Percentiles rank a stretch among this genome's conserved stretches.
phyloP scores from a whole-genome alignment of 768 basidiomycete species.

The Amanita muscaria region DNA sequence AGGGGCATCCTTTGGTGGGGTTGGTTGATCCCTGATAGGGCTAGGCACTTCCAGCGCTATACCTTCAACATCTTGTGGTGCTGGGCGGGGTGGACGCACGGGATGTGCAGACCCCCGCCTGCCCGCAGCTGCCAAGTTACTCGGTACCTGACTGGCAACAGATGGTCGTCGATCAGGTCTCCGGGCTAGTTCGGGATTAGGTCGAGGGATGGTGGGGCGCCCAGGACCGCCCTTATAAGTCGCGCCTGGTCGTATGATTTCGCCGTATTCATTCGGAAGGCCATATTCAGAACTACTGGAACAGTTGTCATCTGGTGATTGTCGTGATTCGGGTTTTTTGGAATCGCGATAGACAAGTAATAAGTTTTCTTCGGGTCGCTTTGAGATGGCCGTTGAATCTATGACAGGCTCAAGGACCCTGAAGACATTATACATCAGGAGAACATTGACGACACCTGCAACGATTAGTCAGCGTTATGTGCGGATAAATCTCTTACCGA shows the following conservation, averaged over 20 bases:
- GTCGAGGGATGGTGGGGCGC: too few species aligned
- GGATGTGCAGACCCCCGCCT: too few species aligned
- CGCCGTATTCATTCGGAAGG: background rate
- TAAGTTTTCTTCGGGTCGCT: background rate
- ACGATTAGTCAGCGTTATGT: slow-evolving; percentile 8
- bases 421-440: slow-evolving; percentile 62
- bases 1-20: too few species aligned
- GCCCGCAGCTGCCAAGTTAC: too few species aligned
- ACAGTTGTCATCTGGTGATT: background rate
- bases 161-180: too few species aligned
- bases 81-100: background rate
- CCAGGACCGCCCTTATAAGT: too few species aligned
- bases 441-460: slow-evolving; percentile 54
- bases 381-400: slow-evolving; percentile 21
- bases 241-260: background rate
- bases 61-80: slow-evolving; percentile 6
- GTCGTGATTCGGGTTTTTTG: background rate
- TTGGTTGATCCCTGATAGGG: too few species aligned
- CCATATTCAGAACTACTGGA: background rate
- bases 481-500: slow-evolving; percentile 33
- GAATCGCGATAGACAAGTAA: background rate
- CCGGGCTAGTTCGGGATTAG: too few species aligned
- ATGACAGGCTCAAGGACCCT: slow-evolving; percentile 50
- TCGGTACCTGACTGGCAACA: too few species aligned
- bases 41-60: too few species aligned